These are phyloP conservation scores for Exophiala sideris DNA, from an alignment of 2,329 filamentous ascomycete species.

Conservation along the genomic window DNA sequence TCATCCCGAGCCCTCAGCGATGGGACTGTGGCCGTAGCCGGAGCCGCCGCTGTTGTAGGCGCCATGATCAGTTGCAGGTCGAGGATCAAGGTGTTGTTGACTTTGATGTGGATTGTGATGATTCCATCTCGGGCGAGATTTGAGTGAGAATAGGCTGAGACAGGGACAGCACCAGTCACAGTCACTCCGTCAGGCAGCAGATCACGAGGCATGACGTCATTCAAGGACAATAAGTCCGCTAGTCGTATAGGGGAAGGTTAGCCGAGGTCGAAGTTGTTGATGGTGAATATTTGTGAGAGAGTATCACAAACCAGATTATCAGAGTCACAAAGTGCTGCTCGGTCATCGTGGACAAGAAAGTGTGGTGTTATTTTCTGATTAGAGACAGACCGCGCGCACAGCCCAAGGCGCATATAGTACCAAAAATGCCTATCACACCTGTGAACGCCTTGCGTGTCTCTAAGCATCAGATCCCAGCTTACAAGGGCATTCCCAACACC, in stretches of 20 bases:
- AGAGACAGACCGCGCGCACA: background rate
- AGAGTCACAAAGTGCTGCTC: too few relatives aligned
- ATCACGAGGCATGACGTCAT: too few relatives aligned
- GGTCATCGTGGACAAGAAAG: too few relatives aligned
- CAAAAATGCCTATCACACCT: constrained; percentile 39
- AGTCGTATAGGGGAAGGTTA: too few relatives aligned
- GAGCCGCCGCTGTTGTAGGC: constrained; percentile 18
- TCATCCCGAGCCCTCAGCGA: constrained; percentile 43
- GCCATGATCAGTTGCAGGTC: constrained; percentile 12
- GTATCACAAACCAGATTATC: too few relatives aligned
- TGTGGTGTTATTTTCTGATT: background rate
- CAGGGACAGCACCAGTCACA: too few relatives aligned
- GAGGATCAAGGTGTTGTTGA: background rate
- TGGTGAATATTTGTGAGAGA: too few relatives aligned
- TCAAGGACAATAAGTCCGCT: too few relatives aligned
- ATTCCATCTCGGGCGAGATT: background rate
- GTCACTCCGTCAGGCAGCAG: too few relatives aligned
- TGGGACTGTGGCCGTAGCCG: constrained; percentile 15
- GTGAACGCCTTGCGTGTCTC: constrained; percentile 55
- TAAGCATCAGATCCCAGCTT: constrained; percentile 57
- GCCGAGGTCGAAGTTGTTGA: too few relatives aligned
- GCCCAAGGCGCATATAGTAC: background rate
- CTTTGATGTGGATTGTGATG: background rate
- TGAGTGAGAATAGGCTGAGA: background rate
- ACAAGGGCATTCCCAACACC: constrained; percentile 61